A percentile compares a stretch with the other conserved stretches of the same genome.
Conservation (phyloP, 441 rosid species). For the Croton laevigatus region DNA sequence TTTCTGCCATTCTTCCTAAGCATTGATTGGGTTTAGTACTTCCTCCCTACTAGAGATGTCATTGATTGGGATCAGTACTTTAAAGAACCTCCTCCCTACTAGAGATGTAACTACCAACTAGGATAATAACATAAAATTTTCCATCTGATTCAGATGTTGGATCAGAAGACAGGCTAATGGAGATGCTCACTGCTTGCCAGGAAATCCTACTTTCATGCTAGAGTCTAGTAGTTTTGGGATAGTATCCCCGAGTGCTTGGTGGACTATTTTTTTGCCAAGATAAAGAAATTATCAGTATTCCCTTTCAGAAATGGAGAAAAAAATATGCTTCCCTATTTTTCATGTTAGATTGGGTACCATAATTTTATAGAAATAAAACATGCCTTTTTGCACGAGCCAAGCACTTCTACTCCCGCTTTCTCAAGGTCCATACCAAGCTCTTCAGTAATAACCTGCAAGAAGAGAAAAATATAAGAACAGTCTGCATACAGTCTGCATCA, state of each 20-base stretch:
- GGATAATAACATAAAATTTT: neutral
- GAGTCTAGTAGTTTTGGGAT: too few relatives aligned
- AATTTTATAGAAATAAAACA: neutral
- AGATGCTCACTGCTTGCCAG: too few relatives aligned
- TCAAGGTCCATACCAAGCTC: conserved; percentile 86
- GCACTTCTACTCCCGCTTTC: conserved; percentile 63
- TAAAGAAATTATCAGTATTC: too few relatives aligned
- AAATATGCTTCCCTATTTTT: too few relatives aligned
- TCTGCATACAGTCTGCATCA: neutral
- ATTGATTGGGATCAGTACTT: too few relatives aligned
- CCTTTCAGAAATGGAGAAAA: too few relatives aligned
- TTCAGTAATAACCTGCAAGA: conserved; percentile 63
- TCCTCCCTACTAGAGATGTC: neutral
- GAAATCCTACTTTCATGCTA: too few relatives aligned
- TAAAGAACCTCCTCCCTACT: neutral
- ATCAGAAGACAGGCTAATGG: too few relatives aligned
- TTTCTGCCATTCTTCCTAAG: neutral
- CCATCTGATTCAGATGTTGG: too few relatives aligned
- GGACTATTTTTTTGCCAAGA: too few relatives aligned
- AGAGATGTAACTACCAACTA: neutral
- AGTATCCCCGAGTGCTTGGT: too few relatives aligned
- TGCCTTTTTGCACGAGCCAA: conserved; percentile 83
- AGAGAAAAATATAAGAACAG: neutral
- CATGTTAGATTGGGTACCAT: neutral
- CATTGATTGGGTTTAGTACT: neutral